Conservation (phyloP, 2,329 filamentous ascomycete species). For the Fusarium drepaniforme region DNA sequence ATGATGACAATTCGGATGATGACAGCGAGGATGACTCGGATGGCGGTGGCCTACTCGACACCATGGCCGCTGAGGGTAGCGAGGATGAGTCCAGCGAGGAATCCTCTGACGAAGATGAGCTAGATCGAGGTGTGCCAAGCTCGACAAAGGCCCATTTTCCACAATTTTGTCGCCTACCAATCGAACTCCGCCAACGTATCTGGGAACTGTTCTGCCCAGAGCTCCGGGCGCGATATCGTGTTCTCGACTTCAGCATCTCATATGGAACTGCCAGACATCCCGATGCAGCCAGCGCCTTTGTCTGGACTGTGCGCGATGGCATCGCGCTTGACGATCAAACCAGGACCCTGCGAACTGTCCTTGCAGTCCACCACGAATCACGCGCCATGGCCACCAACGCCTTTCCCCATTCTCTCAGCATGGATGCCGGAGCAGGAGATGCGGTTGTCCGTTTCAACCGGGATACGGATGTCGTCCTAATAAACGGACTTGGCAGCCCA, state of each 20-base stretch:
- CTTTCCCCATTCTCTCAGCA: constrained; percentile 49
- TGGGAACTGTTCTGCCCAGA: constrained; percentile 51
- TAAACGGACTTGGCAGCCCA: constrained; percentile 29
- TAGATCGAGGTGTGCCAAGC: not conserved
- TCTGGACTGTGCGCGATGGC: constrained; percentile 39
- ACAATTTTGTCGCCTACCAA: constrained; percentile 45
- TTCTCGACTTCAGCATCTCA: constrained; percentile 44
- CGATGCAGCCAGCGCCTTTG: constrained; percentile 2
- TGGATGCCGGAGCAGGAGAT: constrained; percentile 42
- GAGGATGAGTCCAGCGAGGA: constrained; percentile 36
- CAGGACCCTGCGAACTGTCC: constrained; percentile 42
- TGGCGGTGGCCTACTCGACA: constrained; percentile 39
- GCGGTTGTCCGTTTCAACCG: constrained; percentile 47
- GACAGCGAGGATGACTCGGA: constrained; percentile 37
- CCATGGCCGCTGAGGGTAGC: constrained; percentile 40
- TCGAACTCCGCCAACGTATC: constrained; percentile 47
- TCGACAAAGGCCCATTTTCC: constrained; percentile 30
- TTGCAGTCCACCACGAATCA: constrained; percentile 52
- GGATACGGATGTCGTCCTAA: constrained; percentile 47
- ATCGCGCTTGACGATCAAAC: constrained; percentile 46
- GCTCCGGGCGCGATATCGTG: constrained; percentile 40
- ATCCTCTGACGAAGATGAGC: not conserved
- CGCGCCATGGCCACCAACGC: constrained; percentile 47
- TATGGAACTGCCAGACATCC: constrained; percentile 21
- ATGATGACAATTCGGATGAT: constrained; percentile 19